These are phyloP conservation scores for Cryptococcus jaspeensis DNA, from an alignment of 1,284 basidiomycete genomes.

Conservation along the genomic window DNA sequence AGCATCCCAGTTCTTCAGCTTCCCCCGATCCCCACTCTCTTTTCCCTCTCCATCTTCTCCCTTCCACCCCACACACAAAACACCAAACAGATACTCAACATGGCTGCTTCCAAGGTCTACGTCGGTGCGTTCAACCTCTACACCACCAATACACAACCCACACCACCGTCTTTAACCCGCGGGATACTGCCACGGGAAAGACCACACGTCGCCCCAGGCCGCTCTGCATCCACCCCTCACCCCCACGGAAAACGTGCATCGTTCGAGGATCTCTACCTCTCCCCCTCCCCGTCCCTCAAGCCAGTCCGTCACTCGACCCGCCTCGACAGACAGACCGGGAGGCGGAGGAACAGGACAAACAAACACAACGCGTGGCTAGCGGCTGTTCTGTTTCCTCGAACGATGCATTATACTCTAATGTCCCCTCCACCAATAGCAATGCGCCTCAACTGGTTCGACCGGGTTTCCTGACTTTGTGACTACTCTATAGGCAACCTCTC, in stretches of 20 bases:
- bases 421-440: neutral
- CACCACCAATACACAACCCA: neutral
- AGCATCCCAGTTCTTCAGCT: neutral
- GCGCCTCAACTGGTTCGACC: neutral
- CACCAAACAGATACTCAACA: conserved; percentile 8
- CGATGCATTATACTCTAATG: conserved; percentile 12
- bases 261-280: conserved; percentile 10
- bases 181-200: too few species aligned
- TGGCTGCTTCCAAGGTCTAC: conserved; percentile 27
- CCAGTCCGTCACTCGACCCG: neutral
- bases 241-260: conserved; percentile 1
- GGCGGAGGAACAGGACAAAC: neutral
- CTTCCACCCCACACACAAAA: conserved; percentile 1
- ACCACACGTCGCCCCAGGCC: too few species aligned
- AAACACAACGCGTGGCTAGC: neutral
- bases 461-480: conserved; percentile 3
- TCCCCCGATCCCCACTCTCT: neutral
- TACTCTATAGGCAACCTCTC: conserved; percentile 50
- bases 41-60: conserved; percentile 4
- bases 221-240: too few species aligned
- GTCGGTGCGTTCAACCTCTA: conserved; percentile 22
- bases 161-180: too few species aligned
- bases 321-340: neutral
- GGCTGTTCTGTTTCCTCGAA: conserved; percentile 10
- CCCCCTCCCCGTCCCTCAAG: neutral